phyloP scores from a whole-genome alignment of 2,329 filamentous ascomycete species.

The Xenoacremonium recifei region DNA sequence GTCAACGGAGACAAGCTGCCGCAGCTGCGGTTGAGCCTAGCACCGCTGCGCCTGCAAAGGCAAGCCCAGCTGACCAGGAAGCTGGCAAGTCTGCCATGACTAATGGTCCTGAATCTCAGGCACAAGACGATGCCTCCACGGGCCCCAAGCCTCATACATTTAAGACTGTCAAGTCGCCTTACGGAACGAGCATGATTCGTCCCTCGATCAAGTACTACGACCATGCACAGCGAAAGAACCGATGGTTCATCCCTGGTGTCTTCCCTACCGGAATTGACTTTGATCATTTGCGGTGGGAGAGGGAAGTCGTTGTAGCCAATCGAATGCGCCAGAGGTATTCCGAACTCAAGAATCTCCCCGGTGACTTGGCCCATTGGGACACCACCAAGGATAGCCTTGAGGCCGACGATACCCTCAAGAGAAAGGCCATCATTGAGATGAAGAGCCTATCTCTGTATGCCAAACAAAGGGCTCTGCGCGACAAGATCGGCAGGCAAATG shows the following conservation, averaged over 20 bases:
- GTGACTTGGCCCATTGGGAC: constrained; percentile 87
- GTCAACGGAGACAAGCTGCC: constrained; percentile 61
- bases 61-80: constrained; percentile 30
- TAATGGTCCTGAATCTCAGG: constrained; percentile 32
- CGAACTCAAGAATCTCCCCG: constrained; percentile 79
- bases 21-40: constrained; percentile 40
- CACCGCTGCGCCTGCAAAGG: constrained; percentile 34
- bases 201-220: constrained; percentile 73
- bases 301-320: constrained; percentile 87
- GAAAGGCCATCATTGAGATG: constrained; percentile 91
- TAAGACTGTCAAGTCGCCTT: constrained; percentile 75
- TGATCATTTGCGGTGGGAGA: constrained; percentile 80
- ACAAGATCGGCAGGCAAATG: constrained; percentile 87
- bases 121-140: constrained; percentile 31
- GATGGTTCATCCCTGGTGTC: constrained; percentile 80
- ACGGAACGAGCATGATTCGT: constrained; percentile 52
- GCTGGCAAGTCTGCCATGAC: constrained; percentile 35
- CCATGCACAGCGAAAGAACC: constrained; percentile 72
- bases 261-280: constrained; percentile 88
- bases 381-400: constrained; percentile 64
- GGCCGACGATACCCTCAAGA: constrained; percentile 78
- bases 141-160: constrained; percentile 52
- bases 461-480: constrained; percentile 82
- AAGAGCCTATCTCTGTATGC: constrained; percentile 86
- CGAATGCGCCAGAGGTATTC: constrained; percentile 81